Conservation (phyloP, 495 filamentous ascomycete genomes). For the Articulospora tetracladia region DNA sequence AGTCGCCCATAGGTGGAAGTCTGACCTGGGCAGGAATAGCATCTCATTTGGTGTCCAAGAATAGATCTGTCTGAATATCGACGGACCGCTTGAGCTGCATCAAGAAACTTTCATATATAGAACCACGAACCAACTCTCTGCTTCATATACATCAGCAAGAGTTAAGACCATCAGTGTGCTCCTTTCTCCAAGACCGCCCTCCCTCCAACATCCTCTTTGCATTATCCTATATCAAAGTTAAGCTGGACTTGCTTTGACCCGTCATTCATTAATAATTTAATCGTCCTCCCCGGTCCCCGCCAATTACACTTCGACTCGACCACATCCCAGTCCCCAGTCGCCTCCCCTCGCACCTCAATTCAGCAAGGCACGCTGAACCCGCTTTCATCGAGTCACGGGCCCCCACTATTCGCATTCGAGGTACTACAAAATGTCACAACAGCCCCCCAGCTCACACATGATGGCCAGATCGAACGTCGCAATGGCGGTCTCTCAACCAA, state of each 20-base stretch:
- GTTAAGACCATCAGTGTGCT: conserved; percentile 19
- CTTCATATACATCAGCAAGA: conserved; percentile 14
- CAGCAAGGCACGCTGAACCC: conserved; percentile 19
- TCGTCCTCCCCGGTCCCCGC: conserved; percentile 26
- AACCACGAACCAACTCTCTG: conserved; percentile 11
- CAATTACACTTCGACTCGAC: conserved; percentile 20
- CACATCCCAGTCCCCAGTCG: conserved; percentile 23
- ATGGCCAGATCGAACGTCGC: conserved; percentile 51
- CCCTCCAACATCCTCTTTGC: conserved; percentile 11
- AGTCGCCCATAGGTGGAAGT: conserved; percentile 5
- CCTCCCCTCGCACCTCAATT: conserved; percentile 5
- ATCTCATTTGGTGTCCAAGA: conserved; percentile 17
- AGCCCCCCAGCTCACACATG: conserved; percentile 49
- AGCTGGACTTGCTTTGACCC: conserved; percentile 31
- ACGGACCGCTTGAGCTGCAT: conserved; percentile 13
- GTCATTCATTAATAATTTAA: conserved; percentile 31
- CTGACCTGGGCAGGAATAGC: conserved; percentile 19
- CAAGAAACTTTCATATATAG: conserved; percentile 21
- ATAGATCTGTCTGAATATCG: conserved; percentile 18
- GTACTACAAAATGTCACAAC: conserved; percentile 63
- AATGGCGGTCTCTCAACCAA: conserved; percentile 54
- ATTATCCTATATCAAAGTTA: conserved; percentile 18
- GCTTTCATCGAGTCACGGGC: conserved; percentile 25
- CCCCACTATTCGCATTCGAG: conserved; percentile 24
- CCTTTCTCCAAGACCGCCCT: conserved; percentile 7